Base-by-base conservation (phyloP, 2,329 filamentous ascomycete genomes). In the Colletotrichum spinosum region DNA sequence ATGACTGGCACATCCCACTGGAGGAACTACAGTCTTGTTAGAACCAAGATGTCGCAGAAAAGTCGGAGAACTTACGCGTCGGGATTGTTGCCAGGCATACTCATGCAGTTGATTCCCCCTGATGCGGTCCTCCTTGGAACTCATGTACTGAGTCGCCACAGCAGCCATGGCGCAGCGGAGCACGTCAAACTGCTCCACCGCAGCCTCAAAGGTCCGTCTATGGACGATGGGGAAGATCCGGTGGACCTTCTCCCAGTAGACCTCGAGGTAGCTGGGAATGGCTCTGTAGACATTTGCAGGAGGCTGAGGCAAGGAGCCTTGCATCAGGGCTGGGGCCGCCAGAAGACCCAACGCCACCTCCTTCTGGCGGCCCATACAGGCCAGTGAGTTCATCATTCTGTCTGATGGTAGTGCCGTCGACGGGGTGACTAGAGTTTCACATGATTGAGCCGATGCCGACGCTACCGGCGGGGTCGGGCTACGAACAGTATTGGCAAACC, bases 121-220 rank as follows among this genome's bases (percentile, higher is more conserved):
- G 61, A 77, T 77, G 61, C 84, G 83, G 72, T 86, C 81, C 54
- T 85, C 83, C 72, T 78, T 79, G 70, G 78, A 75, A 53, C 77
- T 74, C 57, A 86, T 74, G 65, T 80, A 83, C 69, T 87, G 84
- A 25, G 84, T 83, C 50, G 82, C 85, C 37, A 87, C 73, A n/a
- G 85, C 85, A 25, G 84, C 85, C 85, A 88, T 87, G 65, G 84
- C 83, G 66, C 80, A 86, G 12, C 76, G 79, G 50, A 87, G 75
- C 46, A 83, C 74, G 57, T 84, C 80, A 7, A 73, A 41, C 35
- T 77, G 73, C 57, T 82, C 80, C 5, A 75, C 73, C 15, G 74
- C 74, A 34, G 74, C 76, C 60, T 84, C 80, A 45, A 83, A 80
- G 12, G 79, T 80, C 25, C 75, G 72, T 62, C 78, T 79, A 73